These are phyloP conservation scores for Coemansia sp. DNA, from an alignment of 192 early-diverging fungal genomes.

Conservation along the genomic window DNA sequence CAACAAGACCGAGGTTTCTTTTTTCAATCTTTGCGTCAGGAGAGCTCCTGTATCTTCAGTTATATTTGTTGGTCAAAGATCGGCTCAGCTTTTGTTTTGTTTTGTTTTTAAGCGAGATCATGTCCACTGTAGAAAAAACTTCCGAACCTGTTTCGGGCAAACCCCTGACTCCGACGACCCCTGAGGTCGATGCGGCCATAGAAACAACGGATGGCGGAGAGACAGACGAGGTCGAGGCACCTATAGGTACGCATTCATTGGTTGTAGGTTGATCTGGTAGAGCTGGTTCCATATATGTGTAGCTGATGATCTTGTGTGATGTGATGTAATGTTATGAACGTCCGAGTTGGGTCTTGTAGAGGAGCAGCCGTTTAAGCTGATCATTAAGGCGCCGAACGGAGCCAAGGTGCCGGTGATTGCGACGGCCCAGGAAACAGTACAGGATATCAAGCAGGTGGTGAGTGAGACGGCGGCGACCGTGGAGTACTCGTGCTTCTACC, in stretches of 20 bases:
- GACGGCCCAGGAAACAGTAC: slow-evolving; percentile 71
- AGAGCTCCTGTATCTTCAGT: not conserved
- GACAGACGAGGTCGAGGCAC: not conserved
- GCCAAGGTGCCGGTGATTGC: slow-evolving; percentile 42
- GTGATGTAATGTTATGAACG: no score
- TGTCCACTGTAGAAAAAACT: slow-evolving; percentile 27
- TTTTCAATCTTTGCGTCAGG: not conserved
- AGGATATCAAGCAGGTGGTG: slow-evolving; percentile 84
- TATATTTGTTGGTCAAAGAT: not conserved
- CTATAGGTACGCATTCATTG: slow-evolving; percentile 1
- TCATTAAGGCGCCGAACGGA: slow-evolving; percentile 48
- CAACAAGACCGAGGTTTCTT: not conserved
- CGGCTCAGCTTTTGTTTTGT: not conserved
- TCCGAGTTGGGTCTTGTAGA: slow-evolving; percentile 16
- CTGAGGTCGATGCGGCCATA: not conserved
- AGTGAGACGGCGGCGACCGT: slow-evolving; percentile 83
- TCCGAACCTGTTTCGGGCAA: slow-evolving; percentile 1
- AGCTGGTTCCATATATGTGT: not conserved
- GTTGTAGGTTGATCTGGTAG: not conserved
- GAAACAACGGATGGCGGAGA: not conserved
- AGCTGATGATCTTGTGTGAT: no score
- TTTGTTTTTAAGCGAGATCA: slow-evolving; percentile 6
- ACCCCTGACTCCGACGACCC: not conserved
- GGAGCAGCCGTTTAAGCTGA: slow-evolving; percentile 38
- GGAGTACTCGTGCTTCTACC: slow-evolving; percentile 89